phyloP scores from a whole-genome alignment of 805 yeast species.

The Millerozyma acaciae region DNA sequence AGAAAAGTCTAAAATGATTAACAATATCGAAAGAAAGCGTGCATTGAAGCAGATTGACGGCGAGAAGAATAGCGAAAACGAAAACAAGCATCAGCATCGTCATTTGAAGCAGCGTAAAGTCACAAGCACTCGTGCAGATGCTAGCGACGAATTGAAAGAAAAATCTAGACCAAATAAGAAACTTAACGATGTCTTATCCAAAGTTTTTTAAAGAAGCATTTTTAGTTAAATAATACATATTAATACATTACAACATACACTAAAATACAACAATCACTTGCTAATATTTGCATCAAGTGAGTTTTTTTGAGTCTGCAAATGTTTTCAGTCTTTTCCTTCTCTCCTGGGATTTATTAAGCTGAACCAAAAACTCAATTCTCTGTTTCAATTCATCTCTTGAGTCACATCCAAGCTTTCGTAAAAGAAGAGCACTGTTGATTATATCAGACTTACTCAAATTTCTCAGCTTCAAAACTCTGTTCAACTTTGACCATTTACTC shows the following conservation, averaged over 20 bases:
- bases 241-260: slow-evolving; percentile 12
- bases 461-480: slow-evolving; percentile 24
- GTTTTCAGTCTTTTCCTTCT: neutral
- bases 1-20: slow-evolving; percentile 78
- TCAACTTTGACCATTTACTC: slow-evolving; percentile 31
- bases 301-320: neutral
- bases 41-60: slow-evolving; percentile 20
- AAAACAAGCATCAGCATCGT: slow-evolving; percentile 43
- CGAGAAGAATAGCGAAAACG: slow-evolving; percentile 13
- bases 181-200: slow-evolving; percentile 47
- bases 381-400: slow-evolving; percentile 27
- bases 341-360: slow-evolving; percentile 9
- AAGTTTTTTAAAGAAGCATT: slow-evolving; percentile 39
- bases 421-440: slow-evolving; percentile 23
- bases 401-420: slow-evolving; percentile 22
- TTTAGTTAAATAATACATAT: slow-evolving; percentile 4
- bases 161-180: slow-evolving; percentile 37
- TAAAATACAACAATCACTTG: neutral
- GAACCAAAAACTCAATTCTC: slow-evolving; percentile 24
- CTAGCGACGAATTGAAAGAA: slow-evolving; percentile 43
- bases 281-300: neutral
- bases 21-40: slow-evolving; percentile 56
- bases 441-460: slow-evolving; percentile 24
- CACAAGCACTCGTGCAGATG: slow-evolving; percentile 63
- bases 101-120: slow-evolving; percentile 69